Evolutionary conservation across 106 monocot genomes (phyloP), one percentile per base, ranked within the genome.

Genomic region (Phalaenopsis aphrodite): DNA sequence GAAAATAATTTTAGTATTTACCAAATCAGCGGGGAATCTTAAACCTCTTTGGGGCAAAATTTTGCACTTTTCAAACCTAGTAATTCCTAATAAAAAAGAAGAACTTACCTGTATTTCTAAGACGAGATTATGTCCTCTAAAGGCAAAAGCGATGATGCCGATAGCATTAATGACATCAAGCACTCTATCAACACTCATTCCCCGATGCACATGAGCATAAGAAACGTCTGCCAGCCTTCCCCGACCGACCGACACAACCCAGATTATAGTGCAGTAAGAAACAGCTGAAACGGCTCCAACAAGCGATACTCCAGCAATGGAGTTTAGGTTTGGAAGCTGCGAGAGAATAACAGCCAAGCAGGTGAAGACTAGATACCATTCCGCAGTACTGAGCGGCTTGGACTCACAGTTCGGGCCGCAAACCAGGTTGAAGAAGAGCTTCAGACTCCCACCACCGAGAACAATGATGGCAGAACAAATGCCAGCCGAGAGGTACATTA

Each of bases 321-420:
- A 94, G 80, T 98, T 98, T 78, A 98, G 94, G 81, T 98, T 94
- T 7, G 98, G 98, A 56, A 98, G 90, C 76, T 98, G 98, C 2
- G 98, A 69, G 9, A 98, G 82, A 48, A 93, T 76, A 24, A 74
- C 79, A 0, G 98, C 98, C 1, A 90, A 75, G 77, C 92, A 98
- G 3, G 86, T 81, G 78, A 98, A 98, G 37, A 98, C 92, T 23
- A 98, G 69, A 88, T 94, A 98, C 98, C 98, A 98, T 78, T 98
- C 98, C 1, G 89, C 77, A 8, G 86, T 18, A 1, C 92, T 90
- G 9, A 92, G 89, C 0, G 94, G 88, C 45, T 78, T 77, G n/a
- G 92, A 82, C 5, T 8, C 10, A 73, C 92, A 90, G 1, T 45
- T 69, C 3, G 83, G 67, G 0, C 96, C 94, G 69, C 92, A 94